Percentiles rank a stretch among this genome's conserved stretches.
phyloP scores from a whole-genome alignment of 1,139 yeast genomes.

The Casaregolazyma lundiana region DNA sequence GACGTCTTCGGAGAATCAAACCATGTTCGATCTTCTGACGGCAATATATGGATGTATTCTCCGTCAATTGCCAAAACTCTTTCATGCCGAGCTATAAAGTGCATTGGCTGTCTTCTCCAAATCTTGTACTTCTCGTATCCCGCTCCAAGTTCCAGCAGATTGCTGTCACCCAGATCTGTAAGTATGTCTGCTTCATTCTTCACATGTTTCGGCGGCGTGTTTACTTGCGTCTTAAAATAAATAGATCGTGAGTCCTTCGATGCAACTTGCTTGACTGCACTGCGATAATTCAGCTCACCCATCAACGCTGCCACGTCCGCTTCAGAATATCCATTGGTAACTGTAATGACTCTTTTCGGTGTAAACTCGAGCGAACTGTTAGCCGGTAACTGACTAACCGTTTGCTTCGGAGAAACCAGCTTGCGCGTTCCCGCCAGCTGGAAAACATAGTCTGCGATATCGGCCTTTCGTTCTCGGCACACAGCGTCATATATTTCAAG shows the following conservation, averaged over 20 bases:
- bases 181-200: neutral
- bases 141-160: constrained; percentile 17
- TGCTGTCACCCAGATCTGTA: constrained; percentile 8
- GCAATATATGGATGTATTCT: constrained; percentile 84
- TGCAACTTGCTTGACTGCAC: neutral
- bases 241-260: neutral
- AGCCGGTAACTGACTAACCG: constrained; percentile 22
- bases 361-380: constrained; percentile 28
- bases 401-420: constrained; percentile 17
- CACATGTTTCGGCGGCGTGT: neutral
- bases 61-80: constrained; percentile 87
- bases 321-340: constrained; percentile 25
- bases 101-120: constrained; percentile 82
- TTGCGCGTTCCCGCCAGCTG: constrained; percentile 31
- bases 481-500: constrained; percentile 30
- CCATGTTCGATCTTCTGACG: constrained; percentile 66
- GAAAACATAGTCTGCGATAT: constrained; percentile 32
- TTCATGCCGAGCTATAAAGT: constrained; percentile 76
- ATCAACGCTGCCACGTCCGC: constrained; percentile 9
- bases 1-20: constrained; percentile 77
- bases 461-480: constrained; percentile 34
- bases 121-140: constrained; percentile 61
- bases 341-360: constrained; percentile 28
- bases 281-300: neutral
- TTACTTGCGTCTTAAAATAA: neutral